Conservation (phyloP, 208 protist species). For the Trypanosoma cruzi region DNA sequence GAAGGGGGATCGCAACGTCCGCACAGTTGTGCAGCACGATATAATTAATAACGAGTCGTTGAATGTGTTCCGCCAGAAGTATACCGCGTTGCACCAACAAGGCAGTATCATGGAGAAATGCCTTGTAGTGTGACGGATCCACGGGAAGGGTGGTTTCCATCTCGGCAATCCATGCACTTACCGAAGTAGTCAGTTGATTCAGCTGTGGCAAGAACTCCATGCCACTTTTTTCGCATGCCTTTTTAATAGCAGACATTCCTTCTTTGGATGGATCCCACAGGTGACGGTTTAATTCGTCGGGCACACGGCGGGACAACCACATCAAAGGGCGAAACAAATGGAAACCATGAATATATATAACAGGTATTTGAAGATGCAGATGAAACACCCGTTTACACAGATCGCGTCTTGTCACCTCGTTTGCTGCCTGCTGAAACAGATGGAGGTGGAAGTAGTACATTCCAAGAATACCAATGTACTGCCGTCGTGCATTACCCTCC, state of each 20-base stretch:
- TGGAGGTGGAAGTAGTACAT: constrained; percentile 64
- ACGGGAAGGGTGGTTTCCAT: constrained; percentile 47
- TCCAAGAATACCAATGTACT: constrained; percentile 67
- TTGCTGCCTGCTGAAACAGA: constrained; percentile 36
- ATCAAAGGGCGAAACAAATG: constrained; percentile 21
- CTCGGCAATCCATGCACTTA: constrained; percentile 42
- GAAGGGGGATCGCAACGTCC: constrained; percentile 53
- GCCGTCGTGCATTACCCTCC: constrained; percentile 41
- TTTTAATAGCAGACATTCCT: constrained; percentile 20
- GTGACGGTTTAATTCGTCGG: constrained; percentile 22
- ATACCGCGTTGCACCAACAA: constrained; percentile 71
- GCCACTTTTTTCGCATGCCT: constrained; percentile 22
- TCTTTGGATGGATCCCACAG: constrained; percentile 36
- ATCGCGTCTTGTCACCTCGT: not conserved
- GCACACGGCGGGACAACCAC: constrained; percentile 38
- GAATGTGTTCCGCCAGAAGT: constrained; percentile 58
- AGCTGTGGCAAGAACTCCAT: constrained; percentile 29
- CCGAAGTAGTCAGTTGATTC: constrained; percentile 37
- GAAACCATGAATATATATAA: constrained; percentile 40
- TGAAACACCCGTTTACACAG: constrained; percentile 45
- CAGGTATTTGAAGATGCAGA: constrained; percentile 42
- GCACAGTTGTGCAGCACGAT: constrained; percentile 77
- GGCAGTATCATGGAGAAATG: constrained; percentile 42
- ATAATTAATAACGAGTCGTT: constrained; percentile 53
- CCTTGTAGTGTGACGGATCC: constrained; percentile 33